Base-by-base conservation (phyloP, 2,329 filamentous ascomycete genomes). In the Rachicladosporium sp. region DNA sequence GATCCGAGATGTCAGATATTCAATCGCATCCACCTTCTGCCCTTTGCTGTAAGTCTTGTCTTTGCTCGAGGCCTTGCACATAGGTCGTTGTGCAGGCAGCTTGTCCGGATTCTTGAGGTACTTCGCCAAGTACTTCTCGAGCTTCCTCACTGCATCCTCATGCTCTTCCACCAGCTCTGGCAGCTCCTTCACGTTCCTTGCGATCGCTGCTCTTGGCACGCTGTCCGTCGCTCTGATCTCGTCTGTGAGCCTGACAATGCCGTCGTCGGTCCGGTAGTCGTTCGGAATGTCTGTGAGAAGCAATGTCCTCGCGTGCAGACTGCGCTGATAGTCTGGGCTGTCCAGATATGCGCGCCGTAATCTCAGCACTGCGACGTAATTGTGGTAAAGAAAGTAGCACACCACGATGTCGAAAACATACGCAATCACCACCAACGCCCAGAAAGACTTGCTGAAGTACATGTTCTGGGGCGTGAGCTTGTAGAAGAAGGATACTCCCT, bases 1-100 rank as follows among this genome's bases (percentile, higher is more conserved):
- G 55, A 98, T 95, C n/a, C 88, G 79, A 38, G 81, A 74, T 0
- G 87, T 93, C 39, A 93, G 69, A 54, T 94, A 96, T 46, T 94
- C 85, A 53, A 98, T 96, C 11, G 91, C 86, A 56, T 98, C 91
- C 4, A 96, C 74, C 57, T 87, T 89, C 48, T 83, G 76, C 10
- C 75, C 75, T 29, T 72, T 74, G 15, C 79, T 70, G 50, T 76
- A 79, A 1, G 76, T 72, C 41, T 75, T 76, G 52, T 95, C 85
- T 46, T 81, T 82, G 57, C 87, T 89, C 9, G 82, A 82, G 0
- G 85, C 83, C 33, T 74, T 77, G 67, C 88, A 93, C 36, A 74
- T 71, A 1, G 91, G 91, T 29, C 91, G 75, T 12, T 74, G 76
- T 0, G 81, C 52, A 0, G 91, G 91, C 0, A 96, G 69, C 45